Base-by-base conservation (phyloP, 768 basidiomycete genomes). In the Suillus americanus region DNA sequence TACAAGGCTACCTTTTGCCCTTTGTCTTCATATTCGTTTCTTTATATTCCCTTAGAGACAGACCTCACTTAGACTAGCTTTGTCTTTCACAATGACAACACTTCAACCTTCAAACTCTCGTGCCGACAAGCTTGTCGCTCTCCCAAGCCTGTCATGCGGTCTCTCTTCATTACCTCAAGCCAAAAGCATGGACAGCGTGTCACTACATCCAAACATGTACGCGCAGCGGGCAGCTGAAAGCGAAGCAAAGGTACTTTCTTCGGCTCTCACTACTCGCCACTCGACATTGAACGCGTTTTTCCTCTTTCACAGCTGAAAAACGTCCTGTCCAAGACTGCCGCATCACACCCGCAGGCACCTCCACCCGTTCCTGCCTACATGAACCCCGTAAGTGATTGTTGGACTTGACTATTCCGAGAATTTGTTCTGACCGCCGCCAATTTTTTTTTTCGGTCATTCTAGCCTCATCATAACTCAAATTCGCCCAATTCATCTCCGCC, bases 121-220 rank as follows among this genome's bases (percentile, higher is more conserved):
- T 18, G 82, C 83, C 66, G 76, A 85, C 64, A 83, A 81, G 73
- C 53, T 92, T 70, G 81, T 90, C 77, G 81, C 91, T 16, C 86
- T 89, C 68, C 91, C 91, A n/a, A 87, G 85, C 69, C 79, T 92
- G 54, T 87, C 91, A 33, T 86, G 81, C 45, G 83, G 87, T 3
- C 84, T 93, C 61, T 85, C 88, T 60, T 80, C 86, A 1, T 82
- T 92, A 45, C 89, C 91, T 0, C 85, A 89, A 68, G 91, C 91
- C 10, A 90, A 86, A 70, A 89, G 83, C 76, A 81, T 93, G 60
- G 83, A 85, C 68, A 82, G 81, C 69, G 82, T 93, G 35, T 78
- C 85, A 1, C 79, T 93, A 1, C 90, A 92, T 75, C 86, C 85
- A 1, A 84, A 80, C 70, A 87, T 89, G 87, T 89, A 89, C 71